These are phyloP conservation scores for Phytophthora agathidicida DNA, from an alignment of 352 stramenopile species.

Conservation along the genomic window DNA sequence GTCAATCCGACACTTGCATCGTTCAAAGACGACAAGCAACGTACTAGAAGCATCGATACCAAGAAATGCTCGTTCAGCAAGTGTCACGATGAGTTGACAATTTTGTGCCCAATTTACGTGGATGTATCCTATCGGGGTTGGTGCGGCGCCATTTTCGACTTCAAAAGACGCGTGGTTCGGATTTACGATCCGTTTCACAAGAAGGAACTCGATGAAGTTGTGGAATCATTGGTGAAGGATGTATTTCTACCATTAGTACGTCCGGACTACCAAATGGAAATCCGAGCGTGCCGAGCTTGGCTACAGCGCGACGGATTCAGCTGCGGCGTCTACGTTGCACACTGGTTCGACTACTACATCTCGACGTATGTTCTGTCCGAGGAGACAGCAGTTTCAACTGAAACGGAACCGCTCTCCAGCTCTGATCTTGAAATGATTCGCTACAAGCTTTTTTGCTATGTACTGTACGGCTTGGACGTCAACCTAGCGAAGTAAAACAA, in stretches of 20 bases:
- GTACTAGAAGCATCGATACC: neutral
- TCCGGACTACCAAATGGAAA: neutral
- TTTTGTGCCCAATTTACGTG: neutral
- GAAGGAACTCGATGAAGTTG: neutral
- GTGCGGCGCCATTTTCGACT: conserved; percentile 6
- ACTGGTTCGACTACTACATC: conserved; percentile 10
- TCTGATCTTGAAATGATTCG: conserved; percentile 1
- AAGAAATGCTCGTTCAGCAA: conserved; percentile 3
- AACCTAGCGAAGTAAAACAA: neutral
- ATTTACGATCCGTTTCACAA: conserved; percentile 11
- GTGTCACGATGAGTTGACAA: neutral
- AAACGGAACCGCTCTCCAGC: neutral
- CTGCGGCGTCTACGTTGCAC: conserved; percentile 5
- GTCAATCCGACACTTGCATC: neutral
- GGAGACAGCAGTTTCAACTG: neutral
- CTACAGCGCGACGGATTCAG: neutral
- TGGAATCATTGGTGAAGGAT: neutral
- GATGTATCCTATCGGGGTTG: neutral
- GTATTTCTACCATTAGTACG: neutral
- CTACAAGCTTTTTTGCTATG: conserved; percentile 5
- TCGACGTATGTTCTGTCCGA: neutral
- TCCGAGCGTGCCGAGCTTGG: neutral
- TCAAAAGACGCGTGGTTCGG: neutral
- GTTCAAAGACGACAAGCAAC: neutral
- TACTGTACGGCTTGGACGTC: conserved; percentile 5